Percentiles rank a stretch among this genome's conserved stretches.
These are phyloP conservation scores for Alternaria postmessia DNA, from an alignment of 2,329 filamentous ascomycete species.

Conservation along the genomic window DNA sequence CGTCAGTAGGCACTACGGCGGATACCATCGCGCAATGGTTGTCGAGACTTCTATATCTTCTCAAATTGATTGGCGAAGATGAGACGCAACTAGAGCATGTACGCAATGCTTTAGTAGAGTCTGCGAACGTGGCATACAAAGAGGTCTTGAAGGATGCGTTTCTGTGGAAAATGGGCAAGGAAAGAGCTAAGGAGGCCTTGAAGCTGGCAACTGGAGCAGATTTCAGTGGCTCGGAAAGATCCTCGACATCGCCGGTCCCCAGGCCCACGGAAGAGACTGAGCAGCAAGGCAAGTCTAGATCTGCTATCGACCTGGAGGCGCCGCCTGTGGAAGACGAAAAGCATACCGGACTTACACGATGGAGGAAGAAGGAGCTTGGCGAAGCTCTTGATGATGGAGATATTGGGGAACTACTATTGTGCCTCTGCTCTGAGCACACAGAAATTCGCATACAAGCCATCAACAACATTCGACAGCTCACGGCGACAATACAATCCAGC, in stretches of 20 bases:
- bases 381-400: conserved; percentile 82
- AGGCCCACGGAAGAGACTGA: conserved; percentile 24
- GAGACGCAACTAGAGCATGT: conserved; percentile 35
- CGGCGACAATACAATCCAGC: conserved; percentile 58
- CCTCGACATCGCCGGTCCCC: conserved; percentile 38
- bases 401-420: conserved; percentile 72
- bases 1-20: conserved; percentile 33
- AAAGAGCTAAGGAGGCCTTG: conserved; percentile 46
- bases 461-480: conserved; percentile 71
- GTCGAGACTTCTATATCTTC: conserved; percentile 44
- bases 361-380: conserved; percentile 79
- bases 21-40: conserved; percentile 48
- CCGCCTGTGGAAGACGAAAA: conserved; percentile 54
- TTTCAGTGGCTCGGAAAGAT: conserved; percentile 47
- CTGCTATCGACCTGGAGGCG: conserved; percentile 39
- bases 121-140: conserved; percentile 39
- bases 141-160: conserved; percentile 46
- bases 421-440: conserved; percentile 76
- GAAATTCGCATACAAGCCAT: conserved; percentile 83
- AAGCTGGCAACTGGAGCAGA: conserved; percentile 46
- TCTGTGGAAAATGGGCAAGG: conserved; percentile 50
- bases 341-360: conserved; percentile 63
- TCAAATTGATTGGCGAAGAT: conserved; percentile 49
- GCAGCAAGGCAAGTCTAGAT: conserved; percentile 17
- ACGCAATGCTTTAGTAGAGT: conserved; percentile 39